phyloP scores from a whole-genome alignment of 2,329 filamentous ascomycete species.

The Helminthosporium solani region DNA sequence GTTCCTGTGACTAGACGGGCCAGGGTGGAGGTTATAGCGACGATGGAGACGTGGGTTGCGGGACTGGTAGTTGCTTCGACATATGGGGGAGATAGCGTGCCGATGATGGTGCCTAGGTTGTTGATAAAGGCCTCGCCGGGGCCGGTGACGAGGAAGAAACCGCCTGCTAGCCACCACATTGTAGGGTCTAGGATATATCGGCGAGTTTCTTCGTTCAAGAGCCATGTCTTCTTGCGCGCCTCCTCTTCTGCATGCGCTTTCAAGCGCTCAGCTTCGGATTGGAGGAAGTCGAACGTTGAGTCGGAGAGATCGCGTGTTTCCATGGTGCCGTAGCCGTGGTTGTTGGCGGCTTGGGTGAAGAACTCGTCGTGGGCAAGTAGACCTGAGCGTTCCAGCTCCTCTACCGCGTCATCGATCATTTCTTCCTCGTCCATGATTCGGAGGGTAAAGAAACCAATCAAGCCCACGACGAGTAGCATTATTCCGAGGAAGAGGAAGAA shows the following conservation, averaged over 20 bases:
- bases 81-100: conserved; percentile 71
- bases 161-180: conserved; percentile 92
- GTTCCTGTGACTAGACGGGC: conserved; percentile 87
- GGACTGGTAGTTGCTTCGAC: conserved; percentile 61
- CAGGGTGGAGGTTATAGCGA: conserved; percentile 87
- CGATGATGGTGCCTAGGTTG: conserved; percentile 91
- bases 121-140: conserved; percentile 98
- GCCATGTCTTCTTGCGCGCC: conserved; percentile 77
- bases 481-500: conserved; percentile 85
- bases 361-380: conserved; percentile 74
- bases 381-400: conserved; percentile 87
- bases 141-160: conserved; percentile 90
- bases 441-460: conserved; percentile 72
- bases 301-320: conserved; percentile 50
- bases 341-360: conserved; percentile 60
- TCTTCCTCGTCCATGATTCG: conserved; percentile 80
- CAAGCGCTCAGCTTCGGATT: conserved; percentile 48
- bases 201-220: conserved; percentile 87
- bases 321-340: conserved; percentile 64
- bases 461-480: conserved; percentile 68
- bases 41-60: conserved; percentile 88
- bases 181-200: conserved; percentile 83
- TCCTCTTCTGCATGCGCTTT: conserved; percentile 54
- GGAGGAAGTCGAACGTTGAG: conserved; percentile 49
- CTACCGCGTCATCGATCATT: conserved; percentile 85